Evolutionary conservation across 495 filamentous ascomycete species (phyloP), one percentile per base, ranked within the genome.

Genomic region (Hypoxylon trugodes): DNA sequence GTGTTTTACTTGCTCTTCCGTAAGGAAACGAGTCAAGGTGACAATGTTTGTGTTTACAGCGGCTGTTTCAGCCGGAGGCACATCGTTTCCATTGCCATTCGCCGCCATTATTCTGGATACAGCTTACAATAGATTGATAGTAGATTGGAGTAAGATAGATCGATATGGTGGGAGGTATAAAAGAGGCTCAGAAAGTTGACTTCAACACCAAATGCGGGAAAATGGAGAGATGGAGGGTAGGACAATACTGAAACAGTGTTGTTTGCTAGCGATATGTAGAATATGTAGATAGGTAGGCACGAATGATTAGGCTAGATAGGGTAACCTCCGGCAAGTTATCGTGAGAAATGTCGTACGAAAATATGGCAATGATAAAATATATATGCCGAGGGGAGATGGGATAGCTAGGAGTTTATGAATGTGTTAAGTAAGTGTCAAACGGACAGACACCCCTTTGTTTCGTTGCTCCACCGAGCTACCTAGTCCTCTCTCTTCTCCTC

Each of bases 21-120:
- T 98, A 43, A 98, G 84, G 84, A 93, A 97, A 59, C 95, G 83
- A 19, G 95, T 96, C 68, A 98, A 87, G 30, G 95, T 98, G 69
- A 98, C 82, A 64, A 98, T 97, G 69, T 97, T 87, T 33, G 91
- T 96, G 82, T 98, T 96, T 76, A 98, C 86, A 71, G 90, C 87
- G 79, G 96, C 78, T 28, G 70, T 86, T 56, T 87, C 79, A 24
- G 83, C 83, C 12, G 71, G 45, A 25, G 67, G 64, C 13, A 68
- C 37, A 3, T 70, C 57, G 22, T 50, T 51, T 22, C 62, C 64
- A 15, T 43, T 70, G 36, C 73, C 74, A 54, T 80, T 81, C 42
- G 65, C 19, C 10, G 68, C 67, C 66, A 76, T 78, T 45, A 50
- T 70, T 51, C 4, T 62, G 19, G 6, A 46, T 15, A 33, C 2